A percentile compares a stretch with the other conserved stretches of the same genome.
These are phyloP conservation scores for Postia placenta DNA, from an alignment of 768 basidiomycete genomes.

Conservation along the genomic window DNA sequence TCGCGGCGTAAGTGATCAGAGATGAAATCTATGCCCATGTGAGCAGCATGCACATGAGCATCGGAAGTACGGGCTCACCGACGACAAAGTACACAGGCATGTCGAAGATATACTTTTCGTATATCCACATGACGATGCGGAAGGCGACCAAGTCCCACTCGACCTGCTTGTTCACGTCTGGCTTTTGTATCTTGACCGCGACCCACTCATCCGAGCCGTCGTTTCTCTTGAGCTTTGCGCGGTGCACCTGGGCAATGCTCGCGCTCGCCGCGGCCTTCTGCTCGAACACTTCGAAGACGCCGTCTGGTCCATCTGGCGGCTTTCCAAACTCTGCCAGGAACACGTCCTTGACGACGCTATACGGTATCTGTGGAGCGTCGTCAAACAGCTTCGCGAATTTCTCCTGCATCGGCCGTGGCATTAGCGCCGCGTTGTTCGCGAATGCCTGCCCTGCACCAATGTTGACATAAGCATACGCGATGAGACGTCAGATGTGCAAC, in stretches of 20 bases:
- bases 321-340: constrained; percentile 65
- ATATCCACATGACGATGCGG: constrained; percentile 72
- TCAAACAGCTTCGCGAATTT: constrained; percentile 85
- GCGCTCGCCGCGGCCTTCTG: constrained; percentile 77
- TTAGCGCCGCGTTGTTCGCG: constrained; percentile 78
- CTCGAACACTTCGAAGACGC: constrained; percentile 77
- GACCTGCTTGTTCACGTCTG: constrained; percentile 79
- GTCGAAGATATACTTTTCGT: constrained; percentile 77
- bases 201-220: constrained; percentile 52
- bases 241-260: constrained; percentile 89
- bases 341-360: constrained; percentile 58
- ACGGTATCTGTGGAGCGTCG: constrained; percentile 81
- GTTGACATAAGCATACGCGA: not conserved
- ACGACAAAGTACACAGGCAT: constrained; percentile 79
- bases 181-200: constrained; percentile 93
- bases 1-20: constrained; percentile 79
- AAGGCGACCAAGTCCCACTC: constrained; percentile 77
- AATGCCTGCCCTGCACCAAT: constrained; percentile 57
- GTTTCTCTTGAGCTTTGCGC: constrained; percentile 47
- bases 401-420: constrained; percentile 78
- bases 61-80: constrained; percentile 35
- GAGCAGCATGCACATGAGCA: not conserved
- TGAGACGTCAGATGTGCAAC: not conserved
- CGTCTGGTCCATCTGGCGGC: constrained; percentile 58
- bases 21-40: constrained; percentile 52